Percentiles rank a stretch among this genome's conserved stretches.
These are phyloP conservation scores for Solanum dulcamara DNA, from an alignment of 257 asterid species.

Conservation along the genomic window DNA sequence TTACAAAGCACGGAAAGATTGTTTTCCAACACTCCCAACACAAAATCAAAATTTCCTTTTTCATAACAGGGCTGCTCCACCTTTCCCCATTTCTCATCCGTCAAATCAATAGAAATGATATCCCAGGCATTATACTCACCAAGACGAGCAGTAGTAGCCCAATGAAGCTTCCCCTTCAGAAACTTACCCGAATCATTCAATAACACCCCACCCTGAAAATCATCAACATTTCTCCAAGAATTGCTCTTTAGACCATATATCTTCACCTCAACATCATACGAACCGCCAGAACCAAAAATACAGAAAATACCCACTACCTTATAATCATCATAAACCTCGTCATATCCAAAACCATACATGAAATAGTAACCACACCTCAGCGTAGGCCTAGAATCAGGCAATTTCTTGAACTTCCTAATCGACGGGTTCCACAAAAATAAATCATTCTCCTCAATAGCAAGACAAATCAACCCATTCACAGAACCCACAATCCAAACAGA, in stretches of 20 bases:
- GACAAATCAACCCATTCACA: slow-evolving; percentile 42
- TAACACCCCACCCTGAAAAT: neutral
- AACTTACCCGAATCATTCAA: slow-evolving; percentile 1
- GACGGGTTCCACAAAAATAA: slow-evolving; percentile 43
- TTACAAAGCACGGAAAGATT: slow-evolving; percentile 28
- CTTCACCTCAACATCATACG: neutral
- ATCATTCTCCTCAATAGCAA: slow-evolving; percentile 3
- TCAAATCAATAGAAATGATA: slow-evolving; percentile 10
- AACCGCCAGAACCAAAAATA: neutral
- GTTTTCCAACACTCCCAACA: slow-evolving; percentile 26
- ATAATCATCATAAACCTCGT: slow-evolving; percentile 26
- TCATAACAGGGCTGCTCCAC: slow-evolving; percentile 8
- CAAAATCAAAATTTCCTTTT: slow-evolving; percentile 6
- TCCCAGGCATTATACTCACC: neutral
- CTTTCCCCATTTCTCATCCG: neutral
- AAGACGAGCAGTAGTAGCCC: slow-evolving; percentile 3
- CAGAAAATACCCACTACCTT: slow-evolving; percentile 13
- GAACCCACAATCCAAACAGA: slow-evolving; percentile 30
- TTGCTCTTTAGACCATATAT: slow-evolving; percentile 10
- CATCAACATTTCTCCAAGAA: slow-evolving; percentile 11
- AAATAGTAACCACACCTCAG: neutral
- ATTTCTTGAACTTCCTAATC: slow-evolving; percentile 15
- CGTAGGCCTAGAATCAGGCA: slow-evolving; percentile 20
- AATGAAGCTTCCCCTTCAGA: slow-evolving; percentile 18
- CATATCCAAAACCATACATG: slow-evolving; percentile 40